Conservation (phyloP, 1,139 yeast species). For the Candida sojae region DNA sequence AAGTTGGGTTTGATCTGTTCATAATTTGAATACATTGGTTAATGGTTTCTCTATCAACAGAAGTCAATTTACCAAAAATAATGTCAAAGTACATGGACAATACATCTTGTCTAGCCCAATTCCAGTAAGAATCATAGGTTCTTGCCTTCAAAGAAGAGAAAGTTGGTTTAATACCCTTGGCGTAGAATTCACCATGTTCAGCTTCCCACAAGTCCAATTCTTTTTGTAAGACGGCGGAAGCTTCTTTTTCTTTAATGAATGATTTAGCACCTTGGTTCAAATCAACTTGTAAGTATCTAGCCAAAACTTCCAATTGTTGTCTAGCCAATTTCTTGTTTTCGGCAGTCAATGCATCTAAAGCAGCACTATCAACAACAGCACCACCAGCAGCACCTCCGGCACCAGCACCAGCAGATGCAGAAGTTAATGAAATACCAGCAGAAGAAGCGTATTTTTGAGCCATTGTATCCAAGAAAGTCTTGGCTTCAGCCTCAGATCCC, state of each 20-base stretch:
- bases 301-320: conserved; percentile 93
- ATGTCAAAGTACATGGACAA: conserved; percentile 92
- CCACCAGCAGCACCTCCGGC: conserved; percentile 69
- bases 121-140: conserved; percentile 97
- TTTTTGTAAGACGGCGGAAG: conserved; percentile 77
- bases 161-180: conserved; percentile 86
- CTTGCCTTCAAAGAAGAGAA: conserved; percentile 94
- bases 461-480: conserved; percentile 77
- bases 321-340: conserved; percentile 88
- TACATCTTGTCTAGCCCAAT: conserved; percentile 99
- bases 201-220: conserved; percentile 92
- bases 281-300: conserved; percentile 91
- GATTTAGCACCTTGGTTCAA: conserved; percentile 89
- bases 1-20: conserved; percentile 95
- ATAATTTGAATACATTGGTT: conserved; percentile 95
- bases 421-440: conserved; percentile 74
- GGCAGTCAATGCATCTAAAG: conserved; percentile 89
- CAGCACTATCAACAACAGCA: conserved; percentile 93
- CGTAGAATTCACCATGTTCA: conserved; percentile 95
- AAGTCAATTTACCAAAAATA: conserved; percentile 87
- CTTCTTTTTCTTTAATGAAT: conserved; percentile 83
- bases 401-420: conserved; percentile 58
- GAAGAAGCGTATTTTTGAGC: conserved; percentile 84
- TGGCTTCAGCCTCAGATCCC: conserved; percentile 85
- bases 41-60: conserved; percentile 93